Percentiles rank a stretch among this genome's conserved stretches.
phyloP scores from a whole-genome alignment of 106 monocot species.

The Posidonia australis region DNA sequence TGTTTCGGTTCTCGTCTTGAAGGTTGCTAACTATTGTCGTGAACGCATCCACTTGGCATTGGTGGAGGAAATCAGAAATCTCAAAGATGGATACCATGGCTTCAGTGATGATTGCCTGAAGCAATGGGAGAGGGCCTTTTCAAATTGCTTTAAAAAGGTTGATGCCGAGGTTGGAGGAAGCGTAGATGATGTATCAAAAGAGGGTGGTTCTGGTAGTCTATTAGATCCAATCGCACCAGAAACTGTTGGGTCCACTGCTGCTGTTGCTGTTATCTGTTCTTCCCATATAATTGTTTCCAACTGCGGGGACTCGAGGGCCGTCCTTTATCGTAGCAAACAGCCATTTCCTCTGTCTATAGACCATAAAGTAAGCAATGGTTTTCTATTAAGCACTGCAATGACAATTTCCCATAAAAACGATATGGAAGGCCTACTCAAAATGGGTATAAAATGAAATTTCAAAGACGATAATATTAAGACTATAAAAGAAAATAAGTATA shows the following conservation, averaged over 20 bases:
- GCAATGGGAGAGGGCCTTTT: constrained; percentile 55
- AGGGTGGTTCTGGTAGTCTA: neutral
- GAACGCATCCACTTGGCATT: constrained; percentile 34
- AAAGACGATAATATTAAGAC: no score
- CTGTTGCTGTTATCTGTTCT: constrained; percentile 71
- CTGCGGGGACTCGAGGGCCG: constrained; percentile 90
- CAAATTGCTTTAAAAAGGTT: constrained; percentile 46
- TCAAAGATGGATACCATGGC: constrained; percentile 2
- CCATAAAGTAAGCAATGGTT: constrained; percentile 57
- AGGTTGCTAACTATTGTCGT: constrained; percentile 60
- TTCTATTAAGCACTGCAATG: neutral
- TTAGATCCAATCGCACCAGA: constrained; percentile 61
- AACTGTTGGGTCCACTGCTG: constrained; percentile 84
- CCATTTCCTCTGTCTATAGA: constrained; percentile 65
- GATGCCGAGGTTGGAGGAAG: constrained; percentile 55
- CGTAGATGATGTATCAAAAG: neutral
- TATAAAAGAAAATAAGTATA: no score
- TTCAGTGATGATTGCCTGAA: constrained; percentile 19
- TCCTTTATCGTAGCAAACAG: constrained; percentile 74
- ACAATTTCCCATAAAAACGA: neutral
- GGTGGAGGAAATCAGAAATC: constrained; percentile 33
- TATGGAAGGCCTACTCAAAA: no score
- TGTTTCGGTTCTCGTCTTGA: neutral
- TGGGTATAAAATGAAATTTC: no score
- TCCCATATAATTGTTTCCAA: constrained; percentile 82